A percentile compares a stretch with the other conserved stretches of the same genome.
Conservation (phyloP, 2,329 filamentous ascomycete genomes). For the Botrytis cinerea region DNA sequence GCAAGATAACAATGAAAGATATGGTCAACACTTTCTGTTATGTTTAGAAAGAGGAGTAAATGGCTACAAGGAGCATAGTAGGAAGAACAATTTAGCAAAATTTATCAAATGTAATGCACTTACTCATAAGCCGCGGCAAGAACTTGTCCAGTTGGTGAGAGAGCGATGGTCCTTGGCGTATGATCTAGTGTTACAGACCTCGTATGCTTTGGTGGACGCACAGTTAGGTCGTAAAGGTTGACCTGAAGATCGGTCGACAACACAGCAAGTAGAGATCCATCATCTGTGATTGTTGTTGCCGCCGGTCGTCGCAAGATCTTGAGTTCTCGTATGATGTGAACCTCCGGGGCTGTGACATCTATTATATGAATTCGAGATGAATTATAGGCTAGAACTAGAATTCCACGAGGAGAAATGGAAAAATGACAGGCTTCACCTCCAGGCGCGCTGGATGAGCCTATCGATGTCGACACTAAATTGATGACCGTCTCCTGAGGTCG, state of each 20-base stretch:
- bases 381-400: slow-evolving; percentile 76
- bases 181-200: slow-evolving; percentile 78
- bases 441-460: slow-evolving; percentile 78
- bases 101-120: slow-evolving; percentile 1
- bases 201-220: slow-evolving; percentile 66
- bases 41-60: background rate
- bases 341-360: slow-evolving; percentile 60
- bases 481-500: slow-evolving; percentile 70
- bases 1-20: background rate
- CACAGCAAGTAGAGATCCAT: slow-evolving; percentile 75
- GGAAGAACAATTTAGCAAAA: background rate
- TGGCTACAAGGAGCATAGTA: background rate
- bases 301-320: slow-evolving; percentile 76
- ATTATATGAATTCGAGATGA: slow-evolving; percentile 83
- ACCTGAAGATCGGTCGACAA: slow-evolving; percentile 81
- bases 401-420: slow-evolving; percentile 72
- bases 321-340: slow-evolving; percentile 72
- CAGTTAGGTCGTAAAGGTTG: slow-evolving; percentile 75
- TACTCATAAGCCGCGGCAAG: slow-evolving; percentile 80
- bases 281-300: slow-evolving; percentile 76
- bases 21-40: background rate
- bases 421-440: slow-evolving; percentile 87
- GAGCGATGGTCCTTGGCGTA: slow-evolving; percentile 72
- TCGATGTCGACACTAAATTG: slow-evolving; percentile 79
- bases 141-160: slow-evolving; percentile 80